A percentile compares a stretch with the other conserved stretches of the same genome.
These are phyloP conservation scores for Phyllosticta citribraziliensis DNA, from an alignment of 2,329 filamentous ascomycete species.

Conservation along the genomic window DNA sequence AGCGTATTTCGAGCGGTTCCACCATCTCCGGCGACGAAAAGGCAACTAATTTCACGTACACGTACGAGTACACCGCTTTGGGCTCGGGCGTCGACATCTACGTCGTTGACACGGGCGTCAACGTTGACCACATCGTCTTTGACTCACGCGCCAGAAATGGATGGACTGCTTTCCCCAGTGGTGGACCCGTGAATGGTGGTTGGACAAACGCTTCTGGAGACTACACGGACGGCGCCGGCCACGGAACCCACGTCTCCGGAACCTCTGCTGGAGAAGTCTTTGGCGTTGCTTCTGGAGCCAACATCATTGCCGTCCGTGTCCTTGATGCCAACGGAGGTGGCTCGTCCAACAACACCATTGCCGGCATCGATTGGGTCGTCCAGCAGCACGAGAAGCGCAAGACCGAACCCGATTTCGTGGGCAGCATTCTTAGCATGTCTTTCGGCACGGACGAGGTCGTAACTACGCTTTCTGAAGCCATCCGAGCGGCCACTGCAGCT, in stretches of 20 bases:
- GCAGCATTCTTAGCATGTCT: slow-evolving; percentile 40
- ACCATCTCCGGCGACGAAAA: slow-evolving; percentile 17
- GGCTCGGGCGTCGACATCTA: slow-evolving; percentile 39
- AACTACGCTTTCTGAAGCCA: slow-evolving; percentile 20
- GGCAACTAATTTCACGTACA: slow-evolving; percentile 34
- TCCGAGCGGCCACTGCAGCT: slow-evolving; percentile 21
- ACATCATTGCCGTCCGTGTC: slow-evolving; percentile 43
- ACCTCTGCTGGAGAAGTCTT: slow-evolving; percentile 35
- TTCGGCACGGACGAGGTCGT: slow-evolving; percentile 27
- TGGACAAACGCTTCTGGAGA: slow-evolving; percentile 10
- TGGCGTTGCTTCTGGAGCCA: slow-evolving; percentile 39
- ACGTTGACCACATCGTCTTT: slow-evolving; percentile 36
- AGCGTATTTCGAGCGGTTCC: slow-evolving; percentile 32
- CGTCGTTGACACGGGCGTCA: slow-evolving; percentile 40
- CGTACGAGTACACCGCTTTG: slow-evolving; percentile 24
- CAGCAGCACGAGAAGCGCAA: slow-evolving; percentile 35
- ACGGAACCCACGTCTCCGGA: slow-evolving; percentile 40
- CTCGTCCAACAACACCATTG: slow-evolving; percentile 37
- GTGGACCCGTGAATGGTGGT: background rate
- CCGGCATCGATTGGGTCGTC: slow-evolving; percentile 40
- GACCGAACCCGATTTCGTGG: slow-evolving; percentile 28
- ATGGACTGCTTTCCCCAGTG: slow-evolving; percentile 28
- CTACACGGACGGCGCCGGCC: slow-evolving; percentile 33
- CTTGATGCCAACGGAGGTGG: slow-evolving; percentile 38
- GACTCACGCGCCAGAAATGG: slow-evolving; percentile 27